Conservation (phyloP, 768 basidiomycete species). For the Tephrocybe sp. region DNA sequence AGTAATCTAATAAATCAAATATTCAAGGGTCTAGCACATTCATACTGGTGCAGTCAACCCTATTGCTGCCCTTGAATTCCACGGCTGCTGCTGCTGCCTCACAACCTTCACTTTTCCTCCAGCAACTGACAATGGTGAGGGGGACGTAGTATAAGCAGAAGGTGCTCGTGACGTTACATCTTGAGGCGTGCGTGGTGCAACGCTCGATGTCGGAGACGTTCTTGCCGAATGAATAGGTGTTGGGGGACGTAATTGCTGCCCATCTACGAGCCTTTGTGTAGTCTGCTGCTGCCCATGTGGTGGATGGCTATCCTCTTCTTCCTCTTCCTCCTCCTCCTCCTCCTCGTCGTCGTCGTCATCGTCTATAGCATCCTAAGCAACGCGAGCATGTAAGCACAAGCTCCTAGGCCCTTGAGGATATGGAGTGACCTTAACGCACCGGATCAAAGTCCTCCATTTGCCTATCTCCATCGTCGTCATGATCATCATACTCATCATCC, state of each 20-base stretch:
- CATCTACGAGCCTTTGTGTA: constrained; percentile 32
- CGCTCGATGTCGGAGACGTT: constrained; percentile 50
- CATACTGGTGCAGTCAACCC: constrained; percentile 34
- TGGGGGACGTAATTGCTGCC: constrained; percentile 26
- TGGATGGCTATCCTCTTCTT: constrained; percentile 27
- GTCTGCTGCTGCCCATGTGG: constrained; percentile 25
- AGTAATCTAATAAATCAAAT: background rate
- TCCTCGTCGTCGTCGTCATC: constrained; percentile 58
- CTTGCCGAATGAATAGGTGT: constrained; percentile 44
- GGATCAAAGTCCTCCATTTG: constrained; percentile 88
- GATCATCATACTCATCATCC: constrained; percentile 56
- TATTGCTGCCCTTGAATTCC: constrained; percentile 29
- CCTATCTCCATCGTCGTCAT: constrained; percentile 69
- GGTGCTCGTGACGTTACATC: constrained; percentile 30
- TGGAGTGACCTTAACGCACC: constrained; percentile 38
- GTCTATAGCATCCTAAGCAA: constrained; percentile 43
- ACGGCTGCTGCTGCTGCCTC: constrained; percentile 41
- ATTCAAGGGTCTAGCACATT: constrained; percentile 7
- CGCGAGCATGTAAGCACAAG: constrained; percentile 5
- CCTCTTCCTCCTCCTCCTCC: constrained; percentile 59
- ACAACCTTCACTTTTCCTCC: constrained; percentile 50
- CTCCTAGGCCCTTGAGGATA: constrained; percentile 7
- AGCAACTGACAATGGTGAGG: constrained; percentile 24
- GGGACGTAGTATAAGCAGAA: constrained; percentile 25
- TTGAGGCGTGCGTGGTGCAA: constrained; percentile 43